These are phyloP conservation scores for Aschersonia sp. DNA, from an alignment of 2,329 filamentous ascomycete genomes.

Conservation along the genomic window DNA sequence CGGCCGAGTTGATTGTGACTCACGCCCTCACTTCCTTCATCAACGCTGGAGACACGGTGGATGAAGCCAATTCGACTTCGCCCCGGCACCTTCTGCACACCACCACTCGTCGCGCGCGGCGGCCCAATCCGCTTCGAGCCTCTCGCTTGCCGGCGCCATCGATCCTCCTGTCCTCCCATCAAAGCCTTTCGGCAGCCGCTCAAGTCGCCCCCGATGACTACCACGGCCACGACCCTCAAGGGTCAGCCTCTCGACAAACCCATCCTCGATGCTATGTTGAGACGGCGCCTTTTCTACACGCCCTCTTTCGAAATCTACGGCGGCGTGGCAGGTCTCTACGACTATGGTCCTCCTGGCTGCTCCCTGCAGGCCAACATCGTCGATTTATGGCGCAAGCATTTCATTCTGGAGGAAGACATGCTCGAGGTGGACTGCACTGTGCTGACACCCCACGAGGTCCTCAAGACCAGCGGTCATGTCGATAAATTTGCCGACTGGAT, in stretches of 20 bases:
- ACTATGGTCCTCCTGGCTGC: conserved; percentile 84
- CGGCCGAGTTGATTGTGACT: conserved; percentile 12
- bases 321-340: conserved; percentile 77
- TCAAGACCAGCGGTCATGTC: conserved; percentile 93
- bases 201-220: conserved; percentile 25
- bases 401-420: conserved; percentile 87
- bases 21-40: conserved; percentile 9
- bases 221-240: conserved; percentile 59
- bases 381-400: conserved; percentile 85
- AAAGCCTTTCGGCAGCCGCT: conserved; percentile 13
- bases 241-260: conserved; percentile 79
- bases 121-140: too few relatives aligned
- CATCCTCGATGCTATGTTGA: conserved; percentile 70
- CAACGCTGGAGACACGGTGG: conserved; percentile 7
- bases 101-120: too few relatives aligned
- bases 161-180: conserved; percentile 10
- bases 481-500: conserved; percentile 99
- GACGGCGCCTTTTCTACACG: conserved; percentile 85
- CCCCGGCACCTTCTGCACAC: conserved; percentile 14
- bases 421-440: conserved; percentile 89
- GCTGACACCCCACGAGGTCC: conserved; percentile 80
- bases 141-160: background rate
- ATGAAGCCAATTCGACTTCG: conserved; percentile 13
- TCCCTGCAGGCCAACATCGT: conserved; percentile 77
- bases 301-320: conserved; percentile 93